Percentiles rank a stretch among this genome's conserved stretches.
Conservation (phyloP, 2,329 filamentous ascomycete species). For the Parastagonospora avenae region DNA sequence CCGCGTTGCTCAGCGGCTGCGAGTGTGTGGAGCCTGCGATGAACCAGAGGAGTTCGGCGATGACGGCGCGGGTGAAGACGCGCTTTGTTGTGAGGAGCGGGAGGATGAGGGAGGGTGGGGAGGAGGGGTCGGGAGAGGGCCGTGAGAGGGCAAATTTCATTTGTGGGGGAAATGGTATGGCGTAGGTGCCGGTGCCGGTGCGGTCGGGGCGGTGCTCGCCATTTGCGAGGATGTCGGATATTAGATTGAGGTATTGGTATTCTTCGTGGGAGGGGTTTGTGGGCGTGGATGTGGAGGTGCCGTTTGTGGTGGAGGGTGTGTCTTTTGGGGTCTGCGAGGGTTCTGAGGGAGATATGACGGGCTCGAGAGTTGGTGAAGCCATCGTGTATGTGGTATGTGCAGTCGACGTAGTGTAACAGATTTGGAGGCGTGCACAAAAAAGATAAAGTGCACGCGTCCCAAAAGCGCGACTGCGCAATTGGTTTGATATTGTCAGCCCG, state of each 20-base stretch:
- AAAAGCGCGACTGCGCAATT: constrained; percentile 39
- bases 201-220: constrained; percentile 91
- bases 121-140: constrained; percentile 46
- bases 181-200: constrained; percentile 91
- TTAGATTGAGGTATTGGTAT: constrained; percentile 89
- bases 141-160: constrained; percentile 84
- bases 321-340: constrained; percentile 19
- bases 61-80: constrained; percentile 87
- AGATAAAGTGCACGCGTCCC: constrained; percentile 29
- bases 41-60: constrained; percentile 97
- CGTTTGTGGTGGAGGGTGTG: constrained; percentile 12
- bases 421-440: not conserved
- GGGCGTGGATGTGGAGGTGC: constrained; percentile 2
- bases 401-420: not conserved
- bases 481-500: constrained; percentile 14
- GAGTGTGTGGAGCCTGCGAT: constrained; percentile 84
- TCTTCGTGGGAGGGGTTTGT: constrained; percentile 70
- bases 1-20: constrained; percentile 72
- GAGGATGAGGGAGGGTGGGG: constrained; percentile 65
- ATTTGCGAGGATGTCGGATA: constrained; percentile 78
- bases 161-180: constrained; percentile 84
- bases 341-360: constrained; percentile 25
- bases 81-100: constrained; percentile 97
- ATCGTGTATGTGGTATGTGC: constrained; percentile 15
- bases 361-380: constrained; percentile 34